Conservation (phyloP, 1,139 yeast species). For the Zygosaccharomyces pseudobailii region DNA sequence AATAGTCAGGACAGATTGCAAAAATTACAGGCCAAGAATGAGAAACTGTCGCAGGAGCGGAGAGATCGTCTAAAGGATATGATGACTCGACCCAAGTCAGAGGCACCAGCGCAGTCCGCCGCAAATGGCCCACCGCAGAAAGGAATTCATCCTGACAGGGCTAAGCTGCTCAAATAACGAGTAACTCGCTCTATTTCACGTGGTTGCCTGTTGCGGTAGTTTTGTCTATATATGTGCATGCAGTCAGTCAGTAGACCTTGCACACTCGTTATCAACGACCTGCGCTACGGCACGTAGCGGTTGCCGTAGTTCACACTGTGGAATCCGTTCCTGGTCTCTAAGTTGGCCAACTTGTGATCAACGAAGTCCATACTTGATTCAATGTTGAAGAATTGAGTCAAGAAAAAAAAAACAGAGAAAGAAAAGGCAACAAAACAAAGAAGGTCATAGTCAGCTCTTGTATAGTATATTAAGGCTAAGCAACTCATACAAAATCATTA, state of each 20-base stretch:
- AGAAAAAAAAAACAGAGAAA: neutral
- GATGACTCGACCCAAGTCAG: constrained; percentile 22
- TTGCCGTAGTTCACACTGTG: neutral
- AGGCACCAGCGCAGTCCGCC: neutral
- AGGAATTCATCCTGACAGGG: constrained; percentile 33
- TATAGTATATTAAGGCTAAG: neutral
- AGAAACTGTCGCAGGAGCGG: constrained; percentile 62
- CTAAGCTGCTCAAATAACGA: constrained; percentile 20
- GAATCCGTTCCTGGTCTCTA: neutral
- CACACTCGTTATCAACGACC: constrained; percentile 1
- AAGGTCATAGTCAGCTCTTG: neutral
- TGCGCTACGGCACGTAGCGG: neutral
- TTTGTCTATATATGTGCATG: neutral
- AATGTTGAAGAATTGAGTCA: neutral
- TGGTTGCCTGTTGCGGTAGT: neutral
- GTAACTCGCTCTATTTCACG: neutral
- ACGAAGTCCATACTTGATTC: neutral
- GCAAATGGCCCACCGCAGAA: neutral
- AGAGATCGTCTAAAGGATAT: constrained; percentile 42
- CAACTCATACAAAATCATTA: neutral
- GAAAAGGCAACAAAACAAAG: neutral
- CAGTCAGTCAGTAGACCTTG: neutral
- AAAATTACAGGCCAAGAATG: constrained; percentile 76
- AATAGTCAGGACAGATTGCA: constrained; percentile 64
- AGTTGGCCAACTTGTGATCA: neutral